Percentiles rank a stretch among this genome's conserved stretches.
These are phyloP conservation scores for Prillingera fragicola DNA, from an alignment of 1,284 basidiomycete genomes.

Conservation along the genomic window DNA sequence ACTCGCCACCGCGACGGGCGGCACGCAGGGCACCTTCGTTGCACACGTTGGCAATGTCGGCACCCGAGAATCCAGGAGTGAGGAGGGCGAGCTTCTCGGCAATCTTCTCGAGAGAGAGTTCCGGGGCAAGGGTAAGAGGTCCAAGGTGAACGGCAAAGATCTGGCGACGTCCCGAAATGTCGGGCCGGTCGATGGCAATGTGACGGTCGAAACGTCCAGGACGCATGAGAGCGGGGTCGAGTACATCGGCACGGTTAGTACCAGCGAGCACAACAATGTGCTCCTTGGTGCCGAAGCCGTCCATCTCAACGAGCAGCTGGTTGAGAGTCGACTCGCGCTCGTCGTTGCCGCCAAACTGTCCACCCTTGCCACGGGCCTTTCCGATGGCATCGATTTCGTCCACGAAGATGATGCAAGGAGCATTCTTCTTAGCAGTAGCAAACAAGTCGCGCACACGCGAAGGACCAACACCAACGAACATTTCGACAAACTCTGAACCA, in stretches of 20 bases:
- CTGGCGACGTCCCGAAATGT: slow-evolving; percentile 85
- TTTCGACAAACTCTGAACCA: slow-evolving; percentile 98
- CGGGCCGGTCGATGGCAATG: slow-evolving; percentile 91
- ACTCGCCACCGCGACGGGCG: slow-evolving; percentile 74
- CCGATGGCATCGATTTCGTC: slow-evolving; percentile 99
- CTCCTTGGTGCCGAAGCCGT: slow-evolving; percentile 93
- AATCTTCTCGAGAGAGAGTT: slow-evolving; percentile 59
- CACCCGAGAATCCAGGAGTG: slow-evolving; percentile 96
- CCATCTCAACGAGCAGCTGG: slow-evolving; percentile 98
- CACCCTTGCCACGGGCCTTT: slow-evolving; percentile 85
- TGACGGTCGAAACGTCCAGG: slow-evolving; percentile 97
- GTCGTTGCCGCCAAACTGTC: slow-evolving; percentile 89
- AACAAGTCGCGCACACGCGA: slow-evolving; percentile 97
- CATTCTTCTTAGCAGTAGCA: slow-evolving; percentile 93
- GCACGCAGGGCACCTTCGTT: slow-evolving; percentile 97
- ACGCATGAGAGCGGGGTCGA: slow-evolving; percentile 90
- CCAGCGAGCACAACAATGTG: slow-evolving; percentile 96
- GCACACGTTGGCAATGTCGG: slow-evolving; percentile 97
- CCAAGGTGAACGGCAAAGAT: slow-evolving; percentile 91
- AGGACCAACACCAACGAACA: slow-evolving; percentile 99
- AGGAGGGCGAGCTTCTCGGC: slow-evolving; percentile 91
- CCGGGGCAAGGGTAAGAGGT: slow-evolving; percentile 67
- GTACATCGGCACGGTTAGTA: slow-evolving; percentile 93
- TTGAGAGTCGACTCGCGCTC: slow-evolving; percentile 97
- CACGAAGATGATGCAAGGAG: slow-evolving; percentile 96